Base-by-base conservation (phyloP, 345 rosid species). In the Hibiscus mutabilis region DNA sequence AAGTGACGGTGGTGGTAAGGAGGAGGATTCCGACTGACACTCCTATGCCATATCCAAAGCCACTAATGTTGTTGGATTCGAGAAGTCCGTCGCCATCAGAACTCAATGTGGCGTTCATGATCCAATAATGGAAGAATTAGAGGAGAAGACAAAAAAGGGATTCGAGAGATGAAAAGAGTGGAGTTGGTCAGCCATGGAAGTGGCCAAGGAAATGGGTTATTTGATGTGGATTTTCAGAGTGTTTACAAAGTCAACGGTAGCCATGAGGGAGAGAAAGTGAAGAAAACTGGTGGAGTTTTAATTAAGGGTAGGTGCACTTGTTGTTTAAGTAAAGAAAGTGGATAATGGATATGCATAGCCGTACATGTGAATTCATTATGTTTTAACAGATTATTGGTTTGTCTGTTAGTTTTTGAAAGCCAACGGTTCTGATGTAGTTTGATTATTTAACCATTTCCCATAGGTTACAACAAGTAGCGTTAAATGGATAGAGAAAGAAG, bases 1-100 rank as follows among this genome's bases (percentile, higher is more conserved):
- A 55, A 66, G 87, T 84, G 75, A 86, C 81, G 18, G 90, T 86
- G 7, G 87, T 86, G 81, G 84, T 82, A 29, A 86, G 85, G 31
- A 86, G 78, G 51, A 86, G 84, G 21, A 86, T 74, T 5, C 90
- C 90, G 0, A 84, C 79, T 11, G 90, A 81, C 19, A 86, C 84
- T 8, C 87, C 90, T 35, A 86, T 71, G 33, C 85, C 90, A 49
- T 84, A 86, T 16, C 82, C 73, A 33, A 86, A 84, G 1, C 87
- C 83, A 4, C 87, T 85, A 9, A 84, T 84, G 56, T 74, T 72
- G 70, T 69, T 53, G 0, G 77, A 65, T n/a, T 75, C 81, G 3
- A 84, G 72, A n/a, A 80, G 67, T 2, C 79, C 83, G 18, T 69
- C 29, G 40, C 35, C 29, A 53, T 67, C 68, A 15, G 25, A 71